These are phyloP conservation scores for Cryptosporidium xiaoi DNA, from an alignment of 169 alveolate species.

Conservation along the genomic window DNA sequence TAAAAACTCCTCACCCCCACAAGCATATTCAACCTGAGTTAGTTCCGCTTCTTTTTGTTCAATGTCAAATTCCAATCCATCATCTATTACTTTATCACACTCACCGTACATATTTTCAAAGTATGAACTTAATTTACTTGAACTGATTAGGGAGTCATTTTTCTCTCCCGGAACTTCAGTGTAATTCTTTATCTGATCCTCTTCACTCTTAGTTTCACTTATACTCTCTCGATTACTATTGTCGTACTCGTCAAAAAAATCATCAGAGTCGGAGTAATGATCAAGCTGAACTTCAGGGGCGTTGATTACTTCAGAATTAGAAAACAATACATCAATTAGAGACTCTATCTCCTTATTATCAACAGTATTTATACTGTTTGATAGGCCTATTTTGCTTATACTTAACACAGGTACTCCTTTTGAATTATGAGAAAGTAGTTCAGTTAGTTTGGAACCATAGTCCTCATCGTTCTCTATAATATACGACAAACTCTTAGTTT, in stretches of 20 bases:
- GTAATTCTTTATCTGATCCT: neutral
- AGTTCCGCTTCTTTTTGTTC: neutral
- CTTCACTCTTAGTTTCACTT: too few species aligned
- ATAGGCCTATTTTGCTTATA: slow-evolving; percentile 18
- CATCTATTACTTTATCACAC: neutral
- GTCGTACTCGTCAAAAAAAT: too few species aligned
- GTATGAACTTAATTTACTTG: slow-evolving; percentile 4
- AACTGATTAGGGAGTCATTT: slow-evolving; percentile 3
- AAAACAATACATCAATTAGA: neutral
- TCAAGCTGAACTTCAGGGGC: neutral
- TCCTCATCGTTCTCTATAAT: slow-evolving; percentile 49
- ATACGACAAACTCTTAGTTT: slow-evolving; percentile 3
- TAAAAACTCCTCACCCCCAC: too few species aligned
- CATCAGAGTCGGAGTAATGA: too few species aligned
- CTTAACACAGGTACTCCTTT: slow-evolving; percentile 32
- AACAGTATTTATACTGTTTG: neutral
- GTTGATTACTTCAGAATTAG: slow-evolving; percentile 14
- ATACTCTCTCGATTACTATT: too few species aligned
- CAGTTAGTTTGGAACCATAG: slow-evolving; percentile 55
- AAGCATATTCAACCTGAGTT: too few species aligned
- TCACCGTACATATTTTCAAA: slow-evolving; percentile 29
- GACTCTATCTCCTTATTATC: slow-evolving; percentile 4
- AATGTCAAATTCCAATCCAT: neutral
- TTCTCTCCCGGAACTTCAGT: neutral
- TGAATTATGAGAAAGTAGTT: slow-evolving; percentile 26